Percentiles rank a stretch among this genome's conserved stretches.
phyloP scores from a whole-genome alignment of 108 stramenopile genomes.

The Nannochloropsis granulata region DNA sequence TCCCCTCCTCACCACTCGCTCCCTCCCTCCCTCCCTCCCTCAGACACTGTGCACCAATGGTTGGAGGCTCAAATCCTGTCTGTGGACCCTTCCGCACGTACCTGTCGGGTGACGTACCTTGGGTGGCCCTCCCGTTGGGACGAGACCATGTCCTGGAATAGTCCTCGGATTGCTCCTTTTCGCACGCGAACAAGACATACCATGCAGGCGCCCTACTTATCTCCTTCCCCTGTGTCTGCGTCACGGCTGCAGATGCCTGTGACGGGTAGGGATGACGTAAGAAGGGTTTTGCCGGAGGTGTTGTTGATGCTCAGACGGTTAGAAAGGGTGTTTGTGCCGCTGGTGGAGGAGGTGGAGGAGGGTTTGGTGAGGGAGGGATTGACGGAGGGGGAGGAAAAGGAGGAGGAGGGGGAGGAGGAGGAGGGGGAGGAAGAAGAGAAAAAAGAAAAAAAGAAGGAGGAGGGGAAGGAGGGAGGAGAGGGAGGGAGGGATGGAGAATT shows the following conservation, averaged over 20 bases:
- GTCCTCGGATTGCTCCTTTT: slow-evolving; percentile 9
- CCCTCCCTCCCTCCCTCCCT: background rate
- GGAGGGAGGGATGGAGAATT: background rate
- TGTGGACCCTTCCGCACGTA: slow-evolving; percentile 44
- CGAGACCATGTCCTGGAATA: slow-evolving; percentile 33
- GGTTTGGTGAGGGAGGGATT: background rate
- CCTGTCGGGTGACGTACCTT: slow-evolving; percentile 77
- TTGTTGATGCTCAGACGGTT: background rate
- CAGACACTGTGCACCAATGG: slow-evolving; percentile 90
- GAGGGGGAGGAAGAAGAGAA: background rate
- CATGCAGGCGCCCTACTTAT: background rate
- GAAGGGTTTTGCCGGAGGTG: slow-evolving; percentile 33
- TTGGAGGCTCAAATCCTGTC: slow-evolving; percentile 87
- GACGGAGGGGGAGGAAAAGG: background rate
- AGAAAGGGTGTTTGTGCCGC: slow-evolving; percentile 1
- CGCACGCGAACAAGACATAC: slow-evolving; percentile 8
- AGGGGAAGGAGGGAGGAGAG: background rate
- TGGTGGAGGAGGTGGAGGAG: slow-evolving; percentile 11
- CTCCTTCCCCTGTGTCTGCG: slow-evolving; percentile 6
- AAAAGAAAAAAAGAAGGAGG: background rate
- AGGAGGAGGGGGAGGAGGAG: background rate
- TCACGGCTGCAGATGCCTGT: slow-evolving; percentile 13
- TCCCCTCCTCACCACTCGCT: background rate
- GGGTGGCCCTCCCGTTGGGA: slow-evolving; percentile 97
- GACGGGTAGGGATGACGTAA: slow-evolving; percentile 29